phyloP scores from a whole-genome alignment of 192 early-diverging fungal genomes.

The Entophlyctis luteolus region DNA sequence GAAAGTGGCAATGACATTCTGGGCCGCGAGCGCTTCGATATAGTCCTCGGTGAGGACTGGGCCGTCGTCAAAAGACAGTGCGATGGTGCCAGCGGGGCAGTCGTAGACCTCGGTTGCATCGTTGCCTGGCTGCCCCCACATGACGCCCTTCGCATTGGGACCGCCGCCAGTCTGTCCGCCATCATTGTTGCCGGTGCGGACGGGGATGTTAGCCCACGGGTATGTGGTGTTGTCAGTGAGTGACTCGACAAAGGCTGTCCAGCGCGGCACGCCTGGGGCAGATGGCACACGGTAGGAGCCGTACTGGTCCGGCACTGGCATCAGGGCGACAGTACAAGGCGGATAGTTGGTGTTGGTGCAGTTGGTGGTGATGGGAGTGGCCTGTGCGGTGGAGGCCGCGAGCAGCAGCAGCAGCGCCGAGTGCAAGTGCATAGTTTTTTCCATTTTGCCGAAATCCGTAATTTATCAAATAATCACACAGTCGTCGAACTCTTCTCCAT shows the following conservation, averaged over 20 bases:
- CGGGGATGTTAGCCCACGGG: background rate
- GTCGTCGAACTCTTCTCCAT: too few relatives aligned
- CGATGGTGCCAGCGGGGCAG: conserved; percentile 6
- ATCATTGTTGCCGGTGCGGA: background rate
- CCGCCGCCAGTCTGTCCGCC: conserved; percentile 1
- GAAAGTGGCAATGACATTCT: conserved; percentile 43
- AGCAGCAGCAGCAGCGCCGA: too few relatives aligned
- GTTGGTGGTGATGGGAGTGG: too few relatives aligned
- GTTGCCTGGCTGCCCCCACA: conserved; percentile 12
- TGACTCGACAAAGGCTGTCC: conserved; percentile 1
- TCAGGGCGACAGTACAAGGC: background rate
- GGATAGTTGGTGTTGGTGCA: background rate
- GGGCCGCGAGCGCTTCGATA: background rate
- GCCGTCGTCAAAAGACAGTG: conserved; percentile 22
- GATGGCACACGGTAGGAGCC: background rate
- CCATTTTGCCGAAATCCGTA: too few relatives aligned
- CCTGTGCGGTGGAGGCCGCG: too few relatives aligned
- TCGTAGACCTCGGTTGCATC: conserved; percentile 12
- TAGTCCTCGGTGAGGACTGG: conserved; percentile 7
- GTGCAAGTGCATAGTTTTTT: too few relatives aligned
- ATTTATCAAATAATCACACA: too few relatives aligned
- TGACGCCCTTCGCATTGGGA: conserved; percentile 11
- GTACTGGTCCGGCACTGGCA: background rate
- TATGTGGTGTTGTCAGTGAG: background rate
- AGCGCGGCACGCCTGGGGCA: background rate